Evolutionary conservation across 495 filamentous ascomycete genomes (phyloP), one percentile per base, ranked within the genome.

Genomic region (Saxophila tyrrhenica): DNA sequence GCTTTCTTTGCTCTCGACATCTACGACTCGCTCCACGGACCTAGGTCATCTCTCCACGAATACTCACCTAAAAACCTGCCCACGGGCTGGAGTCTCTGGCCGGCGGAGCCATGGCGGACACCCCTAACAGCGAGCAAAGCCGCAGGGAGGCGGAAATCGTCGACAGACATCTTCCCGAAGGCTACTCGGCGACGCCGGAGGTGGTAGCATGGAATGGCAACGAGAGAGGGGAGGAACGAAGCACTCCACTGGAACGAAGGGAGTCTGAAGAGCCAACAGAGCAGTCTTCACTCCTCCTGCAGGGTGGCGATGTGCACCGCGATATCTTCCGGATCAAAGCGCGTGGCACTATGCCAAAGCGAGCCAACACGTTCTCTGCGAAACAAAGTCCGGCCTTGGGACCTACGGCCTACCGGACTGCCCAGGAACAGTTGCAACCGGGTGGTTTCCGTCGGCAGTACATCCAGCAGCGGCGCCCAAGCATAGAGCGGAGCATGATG

Each of bases 291-390:
- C 66, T 85, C 48, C 76, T 65, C 48, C 71, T 86, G 1, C 81
- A 81, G 59, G 82, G 81, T 17, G 82, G 82, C 32, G 82, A 86
- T 61, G 78, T 85, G 20, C 81, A 84, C 64, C 75, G 81, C 21
- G 79, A 82, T 58, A 73, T 85, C n/a, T 86, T 83, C 71, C 60
- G 48, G 54, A 39, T 63, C 60, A 56, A 73, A 53, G 54, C 61
- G 16, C 45, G 73, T 44, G 69, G 63, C 17, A 70, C 67, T 47
- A 62, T 70, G 39, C 74, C 76, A 49, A 70, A 74, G 58, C 72
- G 81, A 39, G 70, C 81, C 10, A 73, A 73, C 47, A 83, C 78
- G 17, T 85, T 84, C 61, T 78, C 81, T 39, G 59, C 55, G 57
- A 64, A 16, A 62, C 29, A 44, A 46, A 57, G 35, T 22, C 56